Evolutionary conservation across 768 basidiomycete genomes (phyloP).

Genomic region (Tricholoma furcatifolium): DNA sequence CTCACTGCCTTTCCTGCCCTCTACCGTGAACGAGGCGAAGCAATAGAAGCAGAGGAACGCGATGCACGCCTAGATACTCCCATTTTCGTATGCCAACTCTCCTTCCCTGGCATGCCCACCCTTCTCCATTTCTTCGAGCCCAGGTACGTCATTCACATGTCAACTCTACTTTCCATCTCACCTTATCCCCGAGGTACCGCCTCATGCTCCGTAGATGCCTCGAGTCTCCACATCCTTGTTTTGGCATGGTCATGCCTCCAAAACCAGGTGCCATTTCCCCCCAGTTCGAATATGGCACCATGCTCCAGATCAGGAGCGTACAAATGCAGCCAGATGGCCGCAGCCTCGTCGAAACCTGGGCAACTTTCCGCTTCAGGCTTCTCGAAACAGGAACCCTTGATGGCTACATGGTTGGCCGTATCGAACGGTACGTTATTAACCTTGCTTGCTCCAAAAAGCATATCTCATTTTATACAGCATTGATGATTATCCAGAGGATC

Average conservation of each 20-base stretch:
- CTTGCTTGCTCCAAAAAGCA: background rate
- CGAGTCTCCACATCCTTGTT: conserved; percentile 69
- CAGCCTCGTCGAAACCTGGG: conserved; percentile 73
- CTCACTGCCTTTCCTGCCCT: conserved; percentile 63
- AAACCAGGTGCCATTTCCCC: conserved; percentile 34
- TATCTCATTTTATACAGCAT: conserved; percentile 16
- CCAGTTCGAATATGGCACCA: conserved; percentile 82
- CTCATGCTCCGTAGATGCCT: conserved; percentile 97
- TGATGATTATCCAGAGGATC: conserved; percentile 31
- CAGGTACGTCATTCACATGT: conserved; percentile 35
- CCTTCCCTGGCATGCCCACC: conserved; percentile 90
- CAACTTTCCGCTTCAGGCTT: conserved; percentile 75
- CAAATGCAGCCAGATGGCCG: conserved; percentile 89
- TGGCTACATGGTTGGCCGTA: conserved; percentile 85
- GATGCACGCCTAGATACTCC: conserved; percentile 83
- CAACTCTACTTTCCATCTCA: conserved; percentile 1
- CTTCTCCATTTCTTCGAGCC: conserved; percentile 94
- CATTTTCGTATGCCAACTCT: conserved; percentile 86
- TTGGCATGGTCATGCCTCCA: conserved; percentile 90
- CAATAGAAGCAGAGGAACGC: conserved; percentile 75
- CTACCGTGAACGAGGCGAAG: conserved; percentile 60
- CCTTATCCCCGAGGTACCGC: conserved; percentile 56
- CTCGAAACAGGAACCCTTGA: conserved; percentile 82
- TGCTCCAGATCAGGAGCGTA: conserved; percentile 85
- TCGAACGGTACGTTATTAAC: conserved; percentile 51